These are phyloP conservation scores for Ganoderma resinaceum DNA, from an alignment of 1,284 basidiomycete species.

Conservation along the genomic window DNA sequence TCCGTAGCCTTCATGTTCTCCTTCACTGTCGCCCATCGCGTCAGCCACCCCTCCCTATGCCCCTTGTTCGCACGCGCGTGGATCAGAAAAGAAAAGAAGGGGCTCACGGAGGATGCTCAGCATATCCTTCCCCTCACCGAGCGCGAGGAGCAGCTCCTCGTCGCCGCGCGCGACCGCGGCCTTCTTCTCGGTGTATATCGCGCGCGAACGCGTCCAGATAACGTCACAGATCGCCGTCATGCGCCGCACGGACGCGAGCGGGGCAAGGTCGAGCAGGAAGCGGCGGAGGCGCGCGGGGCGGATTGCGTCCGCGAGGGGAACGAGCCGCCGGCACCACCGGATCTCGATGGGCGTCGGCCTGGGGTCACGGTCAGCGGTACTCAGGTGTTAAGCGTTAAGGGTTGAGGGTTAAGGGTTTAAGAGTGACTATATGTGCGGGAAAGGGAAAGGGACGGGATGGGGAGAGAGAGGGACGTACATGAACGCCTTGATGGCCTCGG, in stretches of 20 bases:
- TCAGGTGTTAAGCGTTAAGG: too few species aligned
- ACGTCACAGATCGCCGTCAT: slow-evolving; percentile 45
- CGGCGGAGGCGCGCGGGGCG: slow-evolving; percentile 4
- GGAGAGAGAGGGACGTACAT: slow-evolving; percentile 20
- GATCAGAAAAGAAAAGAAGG: too few species aligned
- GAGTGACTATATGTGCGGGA: too few species aligned
- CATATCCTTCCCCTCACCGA: slow-evolving; percentile 50
- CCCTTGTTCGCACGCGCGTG: neutral
- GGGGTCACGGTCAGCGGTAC: neutral
- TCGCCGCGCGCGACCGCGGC: slow-evolving; percentile 32
- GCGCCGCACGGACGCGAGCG: slow-evolving; percentile 37
- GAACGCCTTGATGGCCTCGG: slow-evolving; percentile 32
- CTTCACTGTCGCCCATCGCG: slow-evolving; percentile 41
- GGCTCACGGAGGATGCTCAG: slow-evolving; percentile 47
- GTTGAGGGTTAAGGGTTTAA: too few species aligned
- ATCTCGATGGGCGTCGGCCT: neutral
- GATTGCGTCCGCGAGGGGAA: neutral
- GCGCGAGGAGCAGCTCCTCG: slow-evolving; percentile 32
- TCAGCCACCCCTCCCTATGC: neutral
- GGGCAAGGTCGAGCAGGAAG: neutral
- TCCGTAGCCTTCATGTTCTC: neutral
- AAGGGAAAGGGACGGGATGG: too few species aligned
- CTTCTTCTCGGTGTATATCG: slow-evolving; percentile 49
- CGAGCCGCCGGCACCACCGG: neutral
- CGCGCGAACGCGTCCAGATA: slow-evolving; percentile 43